Conservation (phyloP, 169 alveolate species). For the Fabrea salina region DNA sequence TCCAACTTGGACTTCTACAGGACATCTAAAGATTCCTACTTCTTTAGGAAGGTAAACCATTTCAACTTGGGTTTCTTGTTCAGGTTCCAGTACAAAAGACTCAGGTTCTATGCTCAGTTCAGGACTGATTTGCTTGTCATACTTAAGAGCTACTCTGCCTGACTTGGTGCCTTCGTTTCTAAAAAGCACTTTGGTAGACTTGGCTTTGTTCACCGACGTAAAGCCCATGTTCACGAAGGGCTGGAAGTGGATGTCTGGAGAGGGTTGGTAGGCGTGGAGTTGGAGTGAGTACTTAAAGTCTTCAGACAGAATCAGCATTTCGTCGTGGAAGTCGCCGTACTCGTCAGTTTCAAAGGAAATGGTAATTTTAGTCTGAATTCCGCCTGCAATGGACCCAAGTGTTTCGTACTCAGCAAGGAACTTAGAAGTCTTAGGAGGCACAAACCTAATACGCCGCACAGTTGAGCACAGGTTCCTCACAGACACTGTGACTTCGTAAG, state of each 20-base stretch:
- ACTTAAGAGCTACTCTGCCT: constrained; percentile 52
- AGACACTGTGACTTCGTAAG: constrained; percentile 77
- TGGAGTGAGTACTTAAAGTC: constrained; percentile 42
- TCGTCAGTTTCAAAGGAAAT: constrained; percentile 77
- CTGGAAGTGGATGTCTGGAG: constrained; percentile 23
- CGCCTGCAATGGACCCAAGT: constrained; percentile 64
- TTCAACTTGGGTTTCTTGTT: constrained; percentile 33
- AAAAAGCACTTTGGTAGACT: constrained; percentile 56
- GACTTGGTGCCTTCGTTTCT: constrained; percentile 70
- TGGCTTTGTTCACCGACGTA: constrained; percentile 59
- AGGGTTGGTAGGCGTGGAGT: constrained; percentile 59
- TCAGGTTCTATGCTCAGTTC: constrained; percentile 36
- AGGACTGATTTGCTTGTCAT: constrained; percentile 47
- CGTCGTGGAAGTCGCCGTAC: constrained; percentile 72
- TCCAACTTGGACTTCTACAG: constrained; percentile 24
- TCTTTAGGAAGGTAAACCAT: constrained; percentile 44
- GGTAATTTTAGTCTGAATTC: constrained; percentile 60
- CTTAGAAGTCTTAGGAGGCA: constrained; percentile 68
- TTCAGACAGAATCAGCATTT: constrained; percentile 40
- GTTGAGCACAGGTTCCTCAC: constrained; percentile 65
- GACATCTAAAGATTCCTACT: constrained; percentile 29
- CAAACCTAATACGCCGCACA: constrained; percentile 60
- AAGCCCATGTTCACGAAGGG: constrained; percentile 57
- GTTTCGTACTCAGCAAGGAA: constrained; percentile 63
- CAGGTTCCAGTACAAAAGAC: constrained; percentile 47